Conservation (phyloP, 1,284 basidiomycete species). For the Cutaneotrichosporon mucoides region DNA sequence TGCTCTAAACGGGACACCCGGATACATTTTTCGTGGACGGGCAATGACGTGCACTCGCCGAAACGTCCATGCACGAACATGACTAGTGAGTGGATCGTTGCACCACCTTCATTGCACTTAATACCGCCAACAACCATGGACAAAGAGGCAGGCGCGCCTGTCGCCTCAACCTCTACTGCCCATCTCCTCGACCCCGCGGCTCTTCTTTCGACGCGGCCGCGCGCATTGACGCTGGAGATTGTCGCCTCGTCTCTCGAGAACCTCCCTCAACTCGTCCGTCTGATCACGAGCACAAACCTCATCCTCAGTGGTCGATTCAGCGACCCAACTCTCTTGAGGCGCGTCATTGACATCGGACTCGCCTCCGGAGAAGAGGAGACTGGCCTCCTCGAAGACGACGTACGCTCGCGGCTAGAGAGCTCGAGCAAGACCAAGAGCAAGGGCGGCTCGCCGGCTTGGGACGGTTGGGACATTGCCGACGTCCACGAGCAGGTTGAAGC, state of each 20-base stretch:
- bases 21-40: too few relatives aligned
- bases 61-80: too few relatives aligned
- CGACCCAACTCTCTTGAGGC: slow-evolving; percentile 25
- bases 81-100: too few relatives aligned
- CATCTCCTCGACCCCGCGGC: slow-evolving; percentile 2
- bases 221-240: slow-evolving; percentile 2
- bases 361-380: slow-evolving; percentile 14
- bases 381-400: slow-evolving; percentile 16
- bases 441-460: slow-evolving; percentile 2
- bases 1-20: too few relatives aligned
- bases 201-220: slow-evolving; percentile 8
- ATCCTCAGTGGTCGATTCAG: slow-evolving; percentile 13
- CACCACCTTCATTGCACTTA: background rate
- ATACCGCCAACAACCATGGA: background rate
- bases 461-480: background rate
- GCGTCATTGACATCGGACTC: slow-evolving; percentile 31
- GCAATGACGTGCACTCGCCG: background rate
- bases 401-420: slow-evolving; percentile 11
- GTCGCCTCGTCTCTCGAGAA: slow-evolving; percentile 5
- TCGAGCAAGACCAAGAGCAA: background rate
- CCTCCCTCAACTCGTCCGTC: slow-evolving; percentile 2
- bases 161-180: slow-evolving; percentile 10
- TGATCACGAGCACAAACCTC: slow-evolving; percentile 20
- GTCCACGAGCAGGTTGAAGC: background rate
- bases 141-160: background rate